Base-by-base conservation (phyloP, 148 eudicot species). In the Vaccinium myrtillus region DNA sequence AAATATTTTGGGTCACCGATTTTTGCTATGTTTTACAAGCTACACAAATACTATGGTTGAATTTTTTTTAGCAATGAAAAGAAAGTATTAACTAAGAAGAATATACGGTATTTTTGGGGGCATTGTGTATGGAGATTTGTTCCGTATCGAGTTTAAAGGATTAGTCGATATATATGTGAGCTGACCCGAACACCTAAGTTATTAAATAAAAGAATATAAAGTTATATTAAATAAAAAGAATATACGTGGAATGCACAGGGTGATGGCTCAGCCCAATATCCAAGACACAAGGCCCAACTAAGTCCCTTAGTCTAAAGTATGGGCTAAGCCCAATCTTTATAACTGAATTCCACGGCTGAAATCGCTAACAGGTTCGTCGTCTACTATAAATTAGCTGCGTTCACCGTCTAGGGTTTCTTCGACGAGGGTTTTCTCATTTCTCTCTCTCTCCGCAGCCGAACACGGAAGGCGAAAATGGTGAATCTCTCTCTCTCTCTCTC, bases 391-490 rank as follows among this genome's bases (percentile, higher is more conserved):
- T 67, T 23, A 2, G 5, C 23, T 16, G n/a, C 13, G 0, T 23
- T 49, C 54, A 8, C 5, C 16, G 0, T 0, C 5, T 15, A 46
- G 83, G 15, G 83, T 27, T 48, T 15, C 56, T 58, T n/a, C 9
- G 51, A 18, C 46, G 53, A 82, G 84, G 78, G 78, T 73, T 73
- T 67, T 61, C 67, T 19, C 19, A 19, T 12, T 51, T 36, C 78
- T 79, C 15, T 30, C 23, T 23, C 59, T 19, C 77, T 27, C 63
- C 2, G 69, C 46, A 32, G 86, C 79, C 71, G 69, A 58, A 15
- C 43, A 46, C 23, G 27, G 69, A 63, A 27, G 25, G 18, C 49
- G 48, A 84, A 84, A 71, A 84, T 84, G 86, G 86, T 84, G 59
- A 78, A 7, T 51, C 43, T 84, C 55, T 78, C 54, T 36, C 77